Evolutionary conservation across 305 asterid species (phyloP).

Genomic region (Solanum hybrid): DNA sequence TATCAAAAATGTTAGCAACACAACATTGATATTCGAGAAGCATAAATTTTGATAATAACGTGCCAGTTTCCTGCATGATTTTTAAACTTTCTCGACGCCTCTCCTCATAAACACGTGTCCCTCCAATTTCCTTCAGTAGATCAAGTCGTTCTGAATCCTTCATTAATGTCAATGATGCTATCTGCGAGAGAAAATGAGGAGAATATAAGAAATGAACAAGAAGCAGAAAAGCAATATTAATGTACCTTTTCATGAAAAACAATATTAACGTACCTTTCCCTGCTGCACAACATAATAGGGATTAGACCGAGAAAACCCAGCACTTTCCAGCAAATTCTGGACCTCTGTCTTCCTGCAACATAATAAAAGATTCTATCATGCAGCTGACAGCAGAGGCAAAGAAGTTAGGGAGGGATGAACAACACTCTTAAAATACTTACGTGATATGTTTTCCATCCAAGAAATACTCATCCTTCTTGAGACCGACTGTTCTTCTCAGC

Average conservation of each 20-base stretch:
- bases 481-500: conserved; percentile 92
- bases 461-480: conserved; percentile 90
- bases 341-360: conserved; percentile 91
- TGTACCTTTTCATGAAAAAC: conserved; percentile 41
- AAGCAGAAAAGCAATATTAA: neutral
- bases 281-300: conserved; percentile 99
- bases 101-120: conserved; percentile 97
- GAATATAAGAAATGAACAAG: conserved; percentile 16
- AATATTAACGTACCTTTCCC: conserved; percentile 56
- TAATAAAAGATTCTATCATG: neutral
- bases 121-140: conserved; percentile 98
- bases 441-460: conserved; percentile 98
- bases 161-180: conserved; percentile 87
- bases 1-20: conserved; percentile 17
- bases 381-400: conserved; percentile 10
- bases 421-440: conserved; percentile 35
- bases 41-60: conserved; percentile 21
- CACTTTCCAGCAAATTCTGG: conserved; percentile 98
- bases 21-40: conserved; percentile 13
- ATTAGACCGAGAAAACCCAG: conserved; percentile 99
- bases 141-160: conserved; percentile 94
- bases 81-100: conserved; percentile 95
- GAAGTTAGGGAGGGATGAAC: neutral
- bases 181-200: conserved; percentile 34
- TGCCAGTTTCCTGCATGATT: conserved; percentile 94